These are phyloP conservation scores for Sutorius eximius DNA, from an alignment of 1,284 basidiomycete species.

Conservation along the genomic window DNA sequence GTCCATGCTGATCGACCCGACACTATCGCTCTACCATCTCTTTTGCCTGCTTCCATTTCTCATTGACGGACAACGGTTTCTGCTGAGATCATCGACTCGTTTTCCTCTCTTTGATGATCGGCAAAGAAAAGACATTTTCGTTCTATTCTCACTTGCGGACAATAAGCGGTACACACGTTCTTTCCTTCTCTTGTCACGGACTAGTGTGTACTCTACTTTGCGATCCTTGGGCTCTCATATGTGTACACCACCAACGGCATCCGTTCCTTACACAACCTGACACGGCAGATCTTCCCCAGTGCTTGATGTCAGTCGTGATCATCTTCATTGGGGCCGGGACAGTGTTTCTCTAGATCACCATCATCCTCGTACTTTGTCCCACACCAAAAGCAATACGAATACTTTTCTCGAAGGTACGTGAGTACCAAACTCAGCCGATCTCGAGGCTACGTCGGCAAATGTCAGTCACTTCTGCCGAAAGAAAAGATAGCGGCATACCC, in stretches of 20 bases:
- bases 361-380: conserved; percentile 68
- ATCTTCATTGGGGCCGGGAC: conserved; percentile 77
- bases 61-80: conserved; percentile 18
- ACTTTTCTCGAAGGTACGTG: conserved; percentile 67
- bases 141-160: not conserved
- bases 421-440: conserved; percentile 69
- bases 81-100: not conserved
- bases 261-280: conserved; percentile 18
- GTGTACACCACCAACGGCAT: conserved; percentile 35
- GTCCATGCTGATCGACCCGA: conserved; percentile 34
- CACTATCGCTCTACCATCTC: conserved; percentile 36
- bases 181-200: conserved; percentile 17
- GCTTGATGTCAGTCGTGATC: conserved; percentile 63
- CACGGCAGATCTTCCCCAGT: not conserved
- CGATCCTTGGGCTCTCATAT: conserved; percentile 32
- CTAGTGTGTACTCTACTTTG: conserved; percentile 21
- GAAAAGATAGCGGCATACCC: conserved; percentile 44
- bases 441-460: conserved; percentile 49
- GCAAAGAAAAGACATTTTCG: not conserved
- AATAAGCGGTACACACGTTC: conserved; percentile 9
- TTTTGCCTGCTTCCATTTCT: conserved; percentile 24
- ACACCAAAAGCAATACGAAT: conserved; percentile 86
- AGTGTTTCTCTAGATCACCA: conserved; percentile 63
- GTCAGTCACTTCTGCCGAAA: conserved; percentile 10
- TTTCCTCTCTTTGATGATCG: not conserved